phyloP scores from a whole-genome alignment of 1,284 basidiomycete species.

The Cutaneotrichosporon sp. region DNA sequence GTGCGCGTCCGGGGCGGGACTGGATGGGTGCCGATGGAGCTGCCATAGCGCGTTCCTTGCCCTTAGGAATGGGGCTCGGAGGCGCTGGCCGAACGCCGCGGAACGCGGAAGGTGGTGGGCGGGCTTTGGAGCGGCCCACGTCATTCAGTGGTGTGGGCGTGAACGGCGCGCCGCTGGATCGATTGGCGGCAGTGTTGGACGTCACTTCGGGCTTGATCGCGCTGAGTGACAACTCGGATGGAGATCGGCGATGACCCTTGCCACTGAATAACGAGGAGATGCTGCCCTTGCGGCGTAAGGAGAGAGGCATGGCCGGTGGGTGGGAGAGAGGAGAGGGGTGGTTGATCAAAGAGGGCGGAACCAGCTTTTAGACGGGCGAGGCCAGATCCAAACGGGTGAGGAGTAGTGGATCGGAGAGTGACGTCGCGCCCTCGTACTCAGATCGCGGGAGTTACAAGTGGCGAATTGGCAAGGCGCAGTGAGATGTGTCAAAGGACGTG shows the following conservation, averaged over 20 bases:
- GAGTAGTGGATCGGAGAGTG: not conserved
- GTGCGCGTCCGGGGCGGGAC: constrained; percentile 18
- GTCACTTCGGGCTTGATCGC: not conserved
- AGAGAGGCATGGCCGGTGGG: constrained; percentile 4
- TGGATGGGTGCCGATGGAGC: not conserved
- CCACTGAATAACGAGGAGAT: not conserved
- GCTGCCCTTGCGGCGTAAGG: constrained; percentile 5
- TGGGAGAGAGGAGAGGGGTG: not conserved
- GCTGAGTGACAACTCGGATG: not conserved
- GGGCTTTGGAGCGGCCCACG: not conserved
- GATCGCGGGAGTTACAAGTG: not conserved
- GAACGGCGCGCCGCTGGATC: not conserved
- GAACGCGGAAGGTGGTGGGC: constrained; percentile 20
- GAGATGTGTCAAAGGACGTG: not conserved
- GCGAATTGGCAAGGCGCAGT: not conserved
- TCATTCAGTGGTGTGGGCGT: constrained; percentile 13
- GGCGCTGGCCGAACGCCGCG: constrained; percentile 6
- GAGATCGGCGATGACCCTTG: not conserved
- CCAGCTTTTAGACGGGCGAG: not conserved
- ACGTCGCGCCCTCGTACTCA: not conserved
- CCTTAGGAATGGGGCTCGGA: constrained; percentile 9
- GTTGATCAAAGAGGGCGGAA: not conserved
- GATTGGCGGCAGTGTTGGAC: not conserved
- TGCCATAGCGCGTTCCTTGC: constrained; percentile 17
- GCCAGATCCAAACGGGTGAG: not conserved